Conservation (phyloP, 371 early-diverging fungal species). For the Syncephalis plumigaleata region DNA sequence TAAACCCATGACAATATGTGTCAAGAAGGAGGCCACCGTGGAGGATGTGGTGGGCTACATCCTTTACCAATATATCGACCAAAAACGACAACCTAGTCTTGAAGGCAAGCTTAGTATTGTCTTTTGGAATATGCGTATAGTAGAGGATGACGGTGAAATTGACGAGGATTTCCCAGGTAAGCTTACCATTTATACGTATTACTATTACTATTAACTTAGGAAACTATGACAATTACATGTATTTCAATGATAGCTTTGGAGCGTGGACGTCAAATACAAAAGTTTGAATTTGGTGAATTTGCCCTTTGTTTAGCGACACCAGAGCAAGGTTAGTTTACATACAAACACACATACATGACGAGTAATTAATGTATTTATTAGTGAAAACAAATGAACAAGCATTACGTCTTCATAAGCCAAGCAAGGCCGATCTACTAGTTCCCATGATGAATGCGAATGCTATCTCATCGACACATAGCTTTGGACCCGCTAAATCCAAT, state of each 20-base stretch:
- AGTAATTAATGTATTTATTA: not conserved
- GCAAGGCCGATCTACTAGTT: not conserved
- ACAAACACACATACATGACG: too few species aligned
- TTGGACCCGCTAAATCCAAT: too few species aligned
- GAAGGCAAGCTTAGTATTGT: conserved; percentile 38
- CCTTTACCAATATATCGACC: conserved; percentile 62
- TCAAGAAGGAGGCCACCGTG: conserved; percentile 67
- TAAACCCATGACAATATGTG: conserved; percentile 44
- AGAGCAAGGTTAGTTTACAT: conserved; percentile 55
- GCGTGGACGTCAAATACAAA: conserved; percentile 61
- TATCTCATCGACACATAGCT: not conserved
- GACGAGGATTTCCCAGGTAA: conserved; percentile 92
- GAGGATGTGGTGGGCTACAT: conserved; percentile 84
- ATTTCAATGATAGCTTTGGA: conserved; percentile 46
- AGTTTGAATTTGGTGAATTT: conserved; percentile 79
- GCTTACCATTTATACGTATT: too few species aligned
- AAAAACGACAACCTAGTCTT: conserved; percentile 37
- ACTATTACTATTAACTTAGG: not conserved
- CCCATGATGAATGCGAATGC: not conserved
- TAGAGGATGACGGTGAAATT: conserved; percentile 86
- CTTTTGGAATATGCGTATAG: conserved; percentile 78
- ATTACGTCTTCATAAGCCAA: not conserved
- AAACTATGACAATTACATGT: not conserved
- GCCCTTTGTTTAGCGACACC: conserved; percentile 69
- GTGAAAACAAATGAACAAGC: not conserved